Percentiles rank a stretch among this genome's conserved stretches.
These are phyloP conservation scores for Apiotrichum akiyoshidainum DNA, from an alignment of 1,284 basidiomycete species.

Conservation along the genomic window DNA sequence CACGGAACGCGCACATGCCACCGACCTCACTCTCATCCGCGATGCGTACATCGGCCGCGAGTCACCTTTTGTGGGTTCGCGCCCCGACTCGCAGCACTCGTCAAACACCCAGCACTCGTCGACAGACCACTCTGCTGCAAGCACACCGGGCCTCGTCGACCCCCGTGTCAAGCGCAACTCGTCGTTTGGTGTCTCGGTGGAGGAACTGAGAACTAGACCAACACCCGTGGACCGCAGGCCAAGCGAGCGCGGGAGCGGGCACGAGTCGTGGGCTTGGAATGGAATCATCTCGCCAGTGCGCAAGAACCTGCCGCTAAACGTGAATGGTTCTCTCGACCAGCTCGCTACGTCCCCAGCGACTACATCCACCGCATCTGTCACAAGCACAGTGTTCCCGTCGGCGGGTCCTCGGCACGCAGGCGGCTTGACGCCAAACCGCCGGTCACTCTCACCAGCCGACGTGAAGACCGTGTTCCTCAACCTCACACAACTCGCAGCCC, in stretches of 20 bases:
- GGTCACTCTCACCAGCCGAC: conserved; percentile 69
- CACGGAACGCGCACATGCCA: conserved; percentile 82
- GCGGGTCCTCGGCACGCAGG: conserved; percentile 7
- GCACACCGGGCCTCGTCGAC: conserved; percentile 8
- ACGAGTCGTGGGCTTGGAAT: conserved; percentile 14
- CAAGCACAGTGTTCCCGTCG: conserved; percentile 3
- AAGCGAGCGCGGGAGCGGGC: conserved; percentile 9
- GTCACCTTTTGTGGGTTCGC: conserved; percentile 12
- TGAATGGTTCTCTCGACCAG: conserved; percentile 3
- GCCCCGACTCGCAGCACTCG: conserved; percentile 33
- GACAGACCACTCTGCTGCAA: conserved; percentile 8
- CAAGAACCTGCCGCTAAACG: conserved; percentile 10
- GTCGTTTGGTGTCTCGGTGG: conserved; percentile 12
- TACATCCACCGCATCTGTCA: not conserved
- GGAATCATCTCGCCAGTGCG: conserved; percentile 14
- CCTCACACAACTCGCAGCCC: conserved; percentile 67
- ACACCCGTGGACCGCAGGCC: not conserved
- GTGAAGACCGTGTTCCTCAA: conserved; percentile 74
- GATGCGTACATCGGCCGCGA: conserved; percentile 66
- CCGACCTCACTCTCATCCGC: conserved; percentile 76
- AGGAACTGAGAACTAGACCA: conserved; percentile 1
- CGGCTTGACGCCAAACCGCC: conserved; percentile 13
- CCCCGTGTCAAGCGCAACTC: conserved; percentile 14
- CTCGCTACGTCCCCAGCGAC: conserved; percentile 13
- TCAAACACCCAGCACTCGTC: conserved; percentile 1